phyloP scores from a whole-genome alignment of 495 filamentous ascomycete species.

The Penicillium canescens region DNA sequence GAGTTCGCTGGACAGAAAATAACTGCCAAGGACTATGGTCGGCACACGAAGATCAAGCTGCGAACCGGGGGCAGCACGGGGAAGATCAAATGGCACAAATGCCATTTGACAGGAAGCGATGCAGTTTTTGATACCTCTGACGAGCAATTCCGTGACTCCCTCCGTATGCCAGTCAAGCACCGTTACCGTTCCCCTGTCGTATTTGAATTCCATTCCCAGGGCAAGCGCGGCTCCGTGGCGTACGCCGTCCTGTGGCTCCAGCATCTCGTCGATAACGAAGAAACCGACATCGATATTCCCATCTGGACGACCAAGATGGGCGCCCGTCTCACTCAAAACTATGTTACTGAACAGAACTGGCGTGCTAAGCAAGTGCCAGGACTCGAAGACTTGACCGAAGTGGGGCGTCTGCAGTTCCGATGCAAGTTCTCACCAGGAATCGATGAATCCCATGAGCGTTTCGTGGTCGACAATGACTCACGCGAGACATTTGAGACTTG shows the following conservation, averaged over 20 bases:
- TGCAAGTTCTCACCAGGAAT: constrained; percentile 86
- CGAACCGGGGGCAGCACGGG: constrained; percentile 84
- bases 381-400: constrained; percentile 69
- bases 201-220: constrained; percentile 75
- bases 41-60: constrained; percentile 66
- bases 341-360: constrained; percentile 73
- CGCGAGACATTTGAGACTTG: constrained; percentile 93
- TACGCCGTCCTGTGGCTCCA: constrained; percentile 87
- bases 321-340: constrained; percentile 82
- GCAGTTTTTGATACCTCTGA: constrained; percentile 68
- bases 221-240: constrained; percentile 66
- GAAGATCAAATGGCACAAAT: constrained; percentile 59
- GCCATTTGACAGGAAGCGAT: constrained; percentile 58
- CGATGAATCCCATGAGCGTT: constrained; percentile 80
- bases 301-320: constrained; percentile 80
- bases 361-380: constrained; percentile 59
- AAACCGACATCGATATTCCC: constrained; percentile 74
- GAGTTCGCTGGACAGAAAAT: constrained; percentile 74
- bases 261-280: constrained; percentile 76
- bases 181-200: constrained; percentile 86
- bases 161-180: constrained; percentile 84
- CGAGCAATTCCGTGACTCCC: constrained; percentile 50
- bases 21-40: constrained; percentile 56
- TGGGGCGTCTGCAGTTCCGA: constrained; percentile 78
- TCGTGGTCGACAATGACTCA: constrained; percentile 83